Percentiles rank a stretch among this genome's conserved stretches.
Conservation (phyloP, 2,329 filamentous ascomycete genomes). For the Paramyrothecium roridum region DNA sequence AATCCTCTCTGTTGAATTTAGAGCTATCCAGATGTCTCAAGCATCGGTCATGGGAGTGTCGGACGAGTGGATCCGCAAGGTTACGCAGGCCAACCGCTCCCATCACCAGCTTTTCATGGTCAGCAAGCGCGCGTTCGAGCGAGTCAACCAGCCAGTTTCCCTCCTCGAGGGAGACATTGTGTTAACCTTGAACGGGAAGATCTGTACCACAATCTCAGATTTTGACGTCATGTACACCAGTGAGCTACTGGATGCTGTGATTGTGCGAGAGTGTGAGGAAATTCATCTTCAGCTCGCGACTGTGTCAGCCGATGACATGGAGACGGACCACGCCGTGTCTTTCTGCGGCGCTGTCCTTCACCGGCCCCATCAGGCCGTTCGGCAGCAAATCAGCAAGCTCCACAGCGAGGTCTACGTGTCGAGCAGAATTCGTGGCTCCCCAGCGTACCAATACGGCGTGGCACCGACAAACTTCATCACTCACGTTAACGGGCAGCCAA, state of each 20-base stretch:
- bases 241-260: constrained; percentile 75
- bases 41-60: constrained; percentile 95
- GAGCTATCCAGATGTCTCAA: constrained; percentile 94
- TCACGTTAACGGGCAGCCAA: constrained; percentile 86
- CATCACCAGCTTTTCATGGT: constrained; percentile 99
- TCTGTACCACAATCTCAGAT: constrained; percentile 90
- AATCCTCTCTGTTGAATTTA: constrained; percentile 91
- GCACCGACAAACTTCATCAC: constrained; percentile 97
- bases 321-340: constrained; percentile 86
- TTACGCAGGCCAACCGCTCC: constrained; percentile 82
- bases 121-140: constrained; percentile 76
- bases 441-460: constrained; percentile 84
- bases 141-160: constrained; percentile 44
- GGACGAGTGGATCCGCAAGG: constrained; percentile 91
- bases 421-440: constrained; percentile 77
- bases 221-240: constrained; percentile 96
- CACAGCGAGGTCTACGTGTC: constrained; percentile 97
- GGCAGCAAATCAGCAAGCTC: constrained; percentile 94
- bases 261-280: constrained; percentile 82
- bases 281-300: constrained; percentile 76
- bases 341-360: constrained; percentile 96
- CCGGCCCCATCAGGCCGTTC: constrained; percentile 89
- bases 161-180: constrained; percentile 91
- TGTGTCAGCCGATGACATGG: constrained; percentile 82
- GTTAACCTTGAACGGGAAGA: constrained; percentile 82